phyloP scores from a whole-genome alignment of 2,329 filamentous ascomycete genomes.

The Fusarium chuoi region DNA sequence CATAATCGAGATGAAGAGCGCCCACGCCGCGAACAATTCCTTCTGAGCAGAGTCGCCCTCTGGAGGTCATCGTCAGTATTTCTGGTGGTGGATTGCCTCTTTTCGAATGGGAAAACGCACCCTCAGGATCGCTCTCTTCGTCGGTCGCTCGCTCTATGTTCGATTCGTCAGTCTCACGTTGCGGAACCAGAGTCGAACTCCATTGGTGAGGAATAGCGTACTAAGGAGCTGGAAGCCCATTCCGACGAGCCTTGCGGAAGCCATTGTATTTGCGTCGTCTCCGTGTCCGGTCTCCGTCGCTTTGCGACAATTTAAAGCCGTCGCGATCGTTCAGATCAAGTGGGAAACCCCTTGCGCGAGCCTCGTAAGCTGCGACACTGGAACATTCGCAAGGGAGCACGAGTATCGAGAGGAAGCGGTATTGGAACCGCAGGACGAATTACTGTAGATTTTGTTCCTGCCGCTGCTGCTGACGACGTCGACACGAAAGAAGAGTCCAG shows the following conservation, averaged over 20 bases:
- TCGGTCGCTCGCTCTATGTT: slow-evolving; percentile 42
- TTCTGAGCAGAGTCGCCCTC: slow-evolving; percentile 86
- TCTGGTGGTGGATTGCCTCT: neutral
- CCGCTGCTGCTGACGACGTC: neutral
- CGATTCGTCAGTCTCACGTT: slow-evolving; percentile 36
- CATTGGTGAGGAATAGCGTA: slow-evolving; percentile 29
- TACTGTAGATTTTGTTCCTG: neutral
- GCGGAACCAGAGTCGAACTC: neutral
- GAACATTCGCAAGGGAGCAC: slow-evolving; percentile 35
- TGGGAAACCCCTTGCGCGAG: slow-evolving; percentile 41
- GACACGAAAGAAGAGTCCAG: slow-evolving; percentile 1
- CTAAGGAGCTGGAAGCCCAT: slow-evolving; percentile 49
- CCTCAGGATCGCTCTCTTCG: slow-evolving; percentile 50
- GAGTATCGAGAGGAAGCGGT: neutral
- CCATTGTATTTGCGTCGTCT: slow-evolving; percentile 30
- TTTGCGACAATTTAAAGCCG: neutral
- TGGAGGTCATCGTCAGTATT: slow-evolving; percentile 48
- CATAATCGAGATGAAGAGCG: slow-evolving; percentile 94
- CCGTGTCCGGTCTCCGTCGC: neutral
- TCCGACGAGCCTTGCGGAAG: slow-evolving; percentile 40
- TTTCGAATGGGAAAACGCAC: slow-evolving; percentile 36
- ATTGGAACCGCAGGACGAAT: neutral
- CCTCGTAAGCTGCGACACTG: slow-evolving; percentile 38
- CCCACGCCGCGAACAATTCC: slow-evolving; percentile 96
- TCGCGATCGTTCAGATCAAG: slow-evolving; percentile 27